Conservation (phyloP, 331 rosid genomes). For the Spiraea crenata region DNA sequence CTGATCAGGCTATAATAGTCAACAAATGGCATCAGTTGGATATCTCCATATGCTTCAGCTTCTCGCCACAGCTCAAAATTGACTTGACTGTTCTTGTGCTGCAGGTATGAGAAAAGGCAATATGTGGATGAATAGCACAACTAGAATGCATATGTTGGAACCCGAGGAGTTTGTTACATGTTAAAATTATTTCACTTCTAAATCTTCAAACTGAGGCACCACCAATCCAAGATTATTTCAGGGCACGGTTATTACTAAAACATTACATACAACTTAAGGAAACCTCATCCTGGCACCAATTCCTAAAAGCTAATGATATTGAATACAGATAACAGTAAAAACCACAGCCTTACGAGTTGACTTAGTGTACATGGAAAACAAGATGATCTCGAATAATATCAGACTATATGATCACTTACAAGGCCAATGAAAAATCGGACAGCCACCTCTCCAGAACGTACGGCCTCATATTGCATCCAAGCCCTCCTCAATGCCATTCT, state of each 20-base stretch:
- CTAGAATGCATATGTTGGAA: background rate
- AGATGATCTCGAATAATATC: conserved; percentile 15
- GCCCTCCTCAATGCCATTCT: conserved; percentile 94
- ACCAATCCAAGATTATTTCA: background rate
- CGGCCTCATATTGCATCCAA: conserved; percentile 90
- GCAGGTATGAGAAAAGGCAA: conserved; percentile 34
- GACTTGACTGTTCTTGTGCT: conserved; percentile 81
- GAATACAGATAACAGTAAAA: background rate
- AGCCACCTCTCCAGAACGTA: conserved; percentile 78
- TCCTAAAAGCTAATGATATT: background rate
- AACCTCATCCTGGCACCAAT: background rate
- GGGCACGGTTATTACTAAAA: background rate
- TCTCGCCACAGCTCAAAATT: conserved; percentile 84
- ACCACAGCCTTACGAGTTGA: conserved; percentile 6
- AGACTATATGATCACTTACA: conserved; percentile 52
- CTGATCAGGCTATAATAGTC: conserved; percentile 88
- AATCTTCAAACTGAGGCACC: conserved; percentile 1
- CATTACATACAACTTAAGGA: background rate
- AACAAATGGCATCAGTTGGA: conserved; percentile 89
- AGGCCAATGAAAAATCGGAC: conserved; percentile 94
- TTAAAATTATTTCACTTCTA: background rate
- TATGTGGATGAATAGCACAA: conserved; percentile 4
- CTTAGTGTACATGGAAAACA: conserved; percentile 4
- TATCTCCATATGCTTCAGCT: conserved; percentile 88
- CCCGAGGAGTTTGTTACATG: background rate